Conservation (phyloP, 192 early-diverging fungal species). For the Entomortierella beljakovae region DNA sequence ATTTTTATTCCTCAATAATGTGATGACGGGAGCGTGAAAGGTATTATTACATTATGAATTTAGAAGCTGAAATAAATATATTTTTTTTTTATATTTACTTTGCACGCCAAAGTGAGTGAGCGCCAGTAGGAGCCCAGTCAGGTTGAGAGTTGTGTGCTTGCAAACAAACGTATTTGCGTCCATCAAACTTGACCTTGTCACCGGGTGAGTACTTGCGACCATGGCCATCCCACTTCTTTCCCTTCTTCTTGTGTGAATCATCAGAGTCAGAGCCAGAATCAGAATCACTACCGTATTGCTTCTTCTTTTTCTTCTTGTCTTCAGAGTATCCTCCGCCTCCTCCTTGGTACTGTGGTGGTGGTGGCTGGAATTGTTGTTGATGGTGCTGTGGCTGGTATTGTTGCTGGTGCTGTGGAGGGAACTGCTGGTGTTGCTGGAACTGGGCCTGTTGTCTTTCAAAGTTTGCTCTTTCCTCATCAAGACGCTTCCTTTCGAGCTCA, state of each 20-base stretch:
- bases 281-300: constrained; percentile 3
- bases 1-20: no score
- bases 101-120: constrained; percentile 61
- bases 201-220: constrained; percentile 60
- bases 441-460: constrained; percentile 29
- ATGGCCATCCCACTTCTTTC: constrained; percentile 56
- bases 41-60: no score
- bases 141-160: constrained; percentile 60
- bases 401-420: constrained; percentile 10
- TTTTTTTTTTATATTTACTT: constrained; percentile 26
- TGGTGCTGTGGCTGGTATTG: constrained; percentile 2
- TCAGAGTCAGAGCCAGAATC: constrained; percentile 23
- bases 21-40: no score
- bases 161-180: constrained; percentile 58
- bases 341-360: neutral
- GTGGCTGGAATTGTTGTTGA: constrained; percentile 9
- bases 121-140: constrained; percentile 60
- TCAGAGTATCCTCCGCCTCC: constrained; percentile 18
- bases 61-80: constrained; percentile 1
- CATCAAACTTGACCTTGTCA: constrained; percentile 61
- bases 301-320: constrained; percentile 19
- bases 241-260: constrained; percentile 35
- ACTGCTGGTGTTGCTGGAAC: constrained; percentile 13
- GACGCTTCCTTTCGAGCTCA: constrained; percentile 23
- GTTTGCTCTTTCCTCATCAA: constrained; percentile 25